These are phyloP conservation scores for Cladophialophora bantiana DNA, from an alignment of 2,329 filamentous ascomycete genomes.

Conservation along the genomic window DNA sequence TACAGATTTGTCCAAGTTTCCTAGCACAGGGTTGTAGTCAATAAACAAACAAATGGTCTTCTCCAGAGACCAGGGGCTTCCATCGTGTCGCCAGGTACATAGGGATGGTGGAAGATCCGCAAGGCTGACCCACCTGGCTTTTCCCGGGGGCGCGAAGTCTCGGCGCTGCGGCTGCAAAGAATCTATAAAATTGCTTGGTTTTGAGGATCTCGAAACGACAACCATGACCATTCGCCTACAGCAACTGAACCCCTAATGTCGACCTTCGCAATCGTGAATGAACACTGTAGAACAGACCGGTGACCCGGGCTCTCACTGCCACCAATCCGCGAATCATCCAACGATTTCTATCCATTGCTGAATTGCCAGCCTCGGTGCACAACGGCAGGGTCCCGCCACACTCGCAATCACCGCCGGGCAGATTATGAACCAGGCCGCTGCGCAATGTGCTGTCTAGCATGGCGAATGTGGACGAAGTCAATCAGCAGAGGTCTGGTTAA, in stretches of 20 bases:
- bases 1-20: no score
- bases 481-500: neutral
- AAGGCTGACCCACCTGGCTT: no score
- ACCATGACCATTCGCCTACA: neutral
- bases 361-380: neutral
- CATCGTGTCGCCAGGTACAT: no score
- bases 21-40: no score
- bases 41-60: no score
- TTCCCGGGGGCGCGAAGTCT: neutral
- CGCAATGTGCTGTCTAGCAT: neutral
- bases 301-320: neutral
- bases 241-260: neutral
- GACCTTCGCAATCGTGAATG: neutral
- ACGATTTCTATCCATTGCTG: neutral
- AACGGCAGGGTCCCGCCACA: neutral
- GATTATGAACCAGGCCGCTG: neutral
- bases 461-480: neutral
- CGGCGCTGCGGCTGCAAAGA: neutral
- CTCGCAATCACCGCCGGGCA: slow-evolving; percentile 3
- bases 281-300: neutral
- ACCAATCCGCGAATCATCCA: neutral
- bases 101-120: neutral
- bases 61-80: no score
- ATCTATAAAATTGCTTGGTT: neutral
- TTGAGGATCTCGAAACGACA: neutral